Percentiles rank a stretch among this genome's conserved stretches.
Conservation (phyloP, 2,329 filamentous ascomycete genomes). For the Venturia carpophila region DNA sequence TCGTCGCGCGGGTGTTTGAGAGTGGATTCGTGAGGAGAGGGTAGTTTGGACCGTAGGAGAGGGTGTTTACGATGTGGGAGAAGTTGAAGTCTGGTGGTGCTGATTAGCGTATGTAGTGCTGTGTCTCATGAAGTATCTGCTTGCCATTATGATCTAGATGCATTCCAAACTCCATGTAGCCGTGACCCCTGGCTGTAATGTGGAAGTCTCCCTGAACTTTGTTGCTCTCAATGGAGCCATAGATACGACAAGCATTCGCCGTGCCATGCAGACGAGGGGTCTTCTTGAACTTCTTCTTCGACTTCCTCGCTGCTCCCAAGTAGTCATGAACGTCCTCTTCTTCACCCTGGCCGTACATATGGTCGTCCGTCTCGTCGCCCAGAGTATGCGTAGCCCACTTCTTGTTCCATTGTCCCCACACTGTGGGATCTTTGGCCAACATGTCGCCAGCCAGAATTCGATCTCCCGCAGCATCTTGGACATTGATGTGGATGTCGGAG, state of each 20-base stretch:
- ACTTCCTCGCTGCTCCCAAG: constrained; percentile 60
- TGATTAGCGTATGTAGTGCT: background rate
- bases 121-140: constrained; percentile 25
- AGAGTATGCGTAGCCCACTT: constrained; percentile 41
- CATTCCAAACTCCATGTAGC: constrained; percentile 72
- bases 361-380: constrained; percentile 31
- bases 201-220: constrained; percentile 98
- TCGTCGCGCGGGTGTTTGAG: constrained; percentile 76
- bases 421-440: constrained; percentile 68
- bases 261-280: constrained; percentile 57
- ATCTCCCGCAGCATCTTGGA: constrained; percentile 91
- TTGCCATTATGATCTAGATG: constrained; percentile 77
- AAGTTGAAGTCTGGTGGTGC: constrained; percentile 75
- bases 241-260: constrained; percentile 77
- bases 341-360: constrained; percentile 40
- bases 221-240: constrained; percentile 82
- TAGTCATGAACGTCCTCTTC: constrained; percentile 92
- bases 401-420: constrained; percentile 75
- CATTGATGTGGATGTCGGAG: constrained; percentile 84
- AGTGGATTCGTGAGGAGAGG: constrained; percentile 89
- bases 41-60: constrained; percentile 96
- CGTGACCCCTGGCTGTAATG: constrained; percentile 89
- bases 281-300: constrained; percentile 60
- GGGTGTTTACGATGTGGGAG: constrained; percentile 89
- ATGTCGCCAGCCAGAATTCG: constrained; percentile 73